phyloP scores from a whole-genome alignment of 805 yeast genomes.

The Metschnikowia continentalis region DNA sequence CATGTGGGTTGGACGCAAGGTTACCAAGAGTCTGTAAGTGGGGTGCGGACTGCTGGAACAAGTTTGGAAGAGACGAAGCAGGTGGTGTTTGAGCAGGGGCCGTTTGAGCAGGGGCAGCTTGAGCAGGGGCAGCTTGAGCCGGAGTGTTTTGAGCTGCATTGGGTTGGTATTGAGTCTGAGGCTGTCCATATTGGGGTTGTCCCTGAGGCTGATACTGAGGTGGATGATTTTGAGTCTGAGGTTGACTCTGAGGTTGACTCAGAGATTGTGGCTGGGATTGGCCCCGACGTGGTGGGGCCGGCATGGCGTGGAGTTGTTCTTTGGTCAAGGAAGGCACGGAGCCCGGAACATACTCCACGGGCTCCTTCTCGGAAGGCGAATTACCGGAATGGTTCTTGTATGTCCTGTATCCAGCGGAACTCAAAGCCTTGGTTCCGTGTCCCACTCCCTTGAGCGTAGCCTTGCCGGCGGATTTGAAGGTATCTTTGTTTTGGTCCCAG shows the following conservation, averaged over 20 bases:
- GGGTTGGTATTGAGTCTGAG: too few relatives aligned
- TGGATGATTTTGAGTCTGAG: too few relatives aligned
- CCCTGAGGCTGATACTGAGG: too few relatives aligned
- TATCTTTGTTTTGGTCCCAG: constrained; percentile 51
- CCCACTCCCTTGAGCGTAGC: constrained; percentile 51
- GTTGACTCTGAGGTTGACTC: background rate
- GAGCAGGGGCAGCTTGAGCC: too few relatives aligned
- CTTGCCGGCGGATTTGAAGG: constrained; percentile 46
- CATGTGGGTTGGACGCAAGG: background rate
- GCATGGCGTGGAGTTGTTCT: constrained; percentile 30
- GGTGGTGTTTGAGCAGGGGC: too few relatives aligned
- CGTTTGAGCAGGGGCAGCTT: too few relatives aligned
- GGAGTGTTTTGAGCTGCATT: too few relatives aligned
- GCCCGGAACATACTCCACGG: background rate
- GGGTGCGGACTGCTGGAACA: constrained; percentile 1
- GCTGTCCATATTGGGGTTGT: too few relatives aligned
- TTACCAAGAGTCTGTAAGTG: constrained; percentile 1
- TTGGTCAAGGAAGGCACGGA: constrained; percentile 15
- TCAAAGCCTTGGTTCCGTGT: constrained; percentile 44
- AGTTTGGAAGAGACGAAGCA: background rate
- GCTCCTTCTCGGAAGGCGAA: constrained; percentile 22
- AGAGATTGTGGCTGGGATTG: background rate
- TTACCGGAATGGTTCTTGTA: constrained; percentile 38
- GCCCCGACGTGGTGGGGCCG: constrained; percentile 43
- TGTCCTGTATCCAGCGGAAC: constrained; percentile 49